Base-by-base conservation (phyloP, 495 filamentous ascomycete genomes). In the Darksidea phi region DNA sequence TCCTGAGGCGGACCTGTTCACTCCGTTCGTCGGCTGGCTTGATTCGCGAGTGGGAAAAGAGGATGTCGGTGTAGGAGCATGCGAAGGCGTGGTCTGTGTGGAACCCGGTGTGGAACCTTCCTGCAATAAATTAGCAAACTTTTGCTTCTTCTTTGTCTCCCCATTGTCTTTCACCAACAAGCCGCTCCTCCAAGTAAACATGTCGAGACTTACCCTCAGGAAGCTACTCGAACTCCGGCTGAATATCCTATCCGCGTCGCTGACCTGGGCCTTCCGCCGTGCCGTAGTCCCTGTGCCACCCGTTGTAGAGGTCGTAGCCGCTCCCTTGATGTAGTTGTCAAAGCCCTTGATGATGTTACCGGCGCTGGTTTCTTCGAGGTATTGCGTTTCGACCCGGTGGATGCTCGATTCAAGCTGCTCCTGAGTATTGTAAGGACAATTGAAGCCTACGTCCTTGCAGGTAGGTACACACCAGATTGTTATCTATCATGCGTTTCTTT, bases 301-400 rank as follows among this genome's bases (percentile, higher is more conserved):
- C 7, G 61, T 42, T 15, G 46, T 56, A 21, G 55, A 43, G 6
- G 45, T 50, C 13, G 56, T 53, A 21, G 79, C 77, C 6, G 84
- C 82, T 48, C 90, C 90, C 71, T 98, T 98, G 77, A 96, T 93
- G 74, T 96, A 97, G 66, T 88, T 93, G 71, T 98, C 94, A 74
- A 97, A 98, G 41, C 94, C 94, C 62, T 86, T 89, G 75, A 98
- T 91, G 70, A 98, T 97, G 77, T 98, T 98, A 17, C 94, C 94
- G 21, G 88, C 88, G 15, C 90, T 95, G 10, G 72, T 73, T 64
- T 91, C 90, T 73, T 95, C 91, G 43, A 98, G 84, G 74, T 98
- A 98, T 15, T 85, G 82, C 53, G 87, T 84, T 73, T 98, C 94
- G 68, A 86, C 85, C 57, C 87, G 84, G 73, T 78, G 86, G 70